Evolutionary conservation across 257 asterid species (phyloP).

Genomic region (Solanum tarijense): DNA sequence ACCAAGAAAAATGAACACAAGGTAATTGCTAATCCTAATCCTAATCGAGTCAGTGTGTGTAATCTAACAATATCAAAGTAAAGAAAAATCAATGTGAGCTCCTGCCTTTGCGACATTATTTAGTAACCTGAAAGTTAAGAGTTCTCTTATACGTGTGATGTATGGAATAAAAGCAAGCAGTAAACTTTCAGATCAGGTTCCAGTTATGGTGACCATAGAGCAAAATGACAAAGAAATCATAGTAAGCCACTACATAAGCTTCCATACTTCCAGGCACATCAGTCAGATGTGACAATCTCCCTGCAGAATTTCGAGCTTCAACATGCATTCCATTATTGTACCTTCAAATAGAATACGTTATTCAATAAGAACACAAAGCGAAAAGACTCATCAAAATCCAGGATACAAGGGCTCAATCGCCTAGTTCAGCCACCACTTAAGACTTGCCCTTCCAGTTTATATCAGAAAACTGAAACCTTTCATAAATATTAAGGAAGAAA

Average conservation of each 20-base stretch:
- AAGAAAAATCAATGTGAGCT: background rate
- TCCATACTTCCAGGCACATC: background rate
- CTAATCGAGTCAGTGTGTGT: background rate
- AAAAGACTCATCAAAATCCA: background rate
- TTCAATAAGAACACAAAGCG: background rate
- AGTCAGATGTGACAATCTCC: background rate
- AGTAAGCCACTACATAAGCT: background rate
- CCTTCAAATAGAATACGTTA: background rate
- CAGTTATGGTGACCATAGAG: background rate
- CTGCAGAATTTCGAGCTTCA: background rate
- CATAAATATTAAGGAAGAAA: background rate
- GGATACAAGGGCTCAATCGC: background rate
- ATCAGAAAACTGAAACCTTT: background rate
- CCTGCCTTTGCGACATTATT: background rate
- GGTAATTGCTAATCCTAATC: background rate
- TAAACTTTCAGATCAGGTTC: background rate
- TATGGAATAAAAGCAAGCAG: background rate
- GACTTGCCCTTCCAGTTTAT: background rate
- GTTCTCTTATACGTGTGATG: background rate
- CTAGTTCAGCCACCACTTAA: background rate
- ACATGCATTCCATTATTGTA: background rate
- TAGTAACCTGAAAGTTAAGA: background rate
- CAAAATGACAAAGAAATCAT: background rate
- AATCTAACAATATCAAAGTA: background rate
- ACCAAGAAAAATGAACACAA: background rate